Percentiles rank a stretch among this genome's conserved stretches.
phyloP scores from a whole-genome alignment of 2,329 filamentous ascomycete genomes.

The Xylaria sp. region DNA sequence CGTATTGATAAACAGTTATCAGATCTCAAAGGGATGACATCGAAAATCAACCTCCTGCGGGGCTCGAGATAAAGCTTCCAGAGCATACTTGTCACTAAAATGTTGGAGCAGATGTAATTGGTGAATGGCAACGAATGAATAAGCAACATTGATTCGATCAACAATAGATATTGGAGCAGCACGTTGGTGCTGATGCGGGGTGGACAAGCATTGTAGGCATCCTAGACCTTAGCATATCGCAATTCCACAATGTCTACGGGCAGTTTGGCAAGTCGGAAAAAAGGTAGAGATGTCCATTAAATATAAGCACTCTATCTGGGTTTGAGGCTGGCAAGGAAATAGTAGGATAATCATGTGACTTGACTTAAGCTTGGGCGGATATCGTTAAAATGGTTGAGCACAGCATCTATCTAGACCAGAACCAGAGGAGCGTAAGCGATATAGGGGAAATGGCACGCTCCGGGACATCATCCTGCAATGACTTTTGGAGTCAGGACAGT shows the following conservation, averaged over 20 bases:
- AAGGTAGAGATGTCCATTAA: neutral
- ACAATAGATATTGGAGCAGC: slow-evolving; percentile 8
- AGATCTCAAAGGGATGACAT: slow-evolving; percentile 41
- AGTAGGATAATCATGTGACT: slow-evolving; percentile 24
- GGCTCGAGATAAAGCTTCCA: slow-evolving; percentile 44
- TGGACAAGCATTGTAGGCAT: slow-evolving; percentile 16
- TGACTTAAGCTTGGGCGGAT: neutral
- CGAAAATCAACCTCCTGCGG: slow-evolving; percentile 38
- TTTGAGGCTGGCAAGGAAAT: neutral
- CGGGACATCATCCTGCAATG: neutral
- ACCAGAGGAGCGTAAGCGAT: neutral
- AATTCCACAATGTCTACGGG: slow-evolving; percentile 22
- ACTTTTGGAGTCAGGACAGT: neutral
- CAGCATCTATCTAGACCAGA: neutral
- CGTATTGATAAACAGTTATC: slow-evolving; percentile 39
- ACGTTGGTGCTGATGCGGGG: slow-evolving; percentile 17
- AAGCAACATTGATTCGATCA: slow-evolving; percentile 4
- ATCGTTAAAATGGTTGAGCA: neutral
- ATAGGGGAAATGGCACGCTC: neutral
- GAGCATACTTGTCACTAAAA: slow-evolving; percentile 14
- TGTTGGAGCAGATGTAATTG: slow-evolving; percentile 27
- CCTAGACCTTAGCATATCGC: slow-evolving; percentile 11
- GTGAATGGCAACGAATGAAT: slow-evolving; percentile 24
- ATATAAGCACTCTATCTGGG: neutral
- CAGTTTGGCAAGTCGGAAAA: slow-evolving; percentile 6